Conservation (phyloP, 129 eudicot genomes). For the Deinandra increscens region DNA sequence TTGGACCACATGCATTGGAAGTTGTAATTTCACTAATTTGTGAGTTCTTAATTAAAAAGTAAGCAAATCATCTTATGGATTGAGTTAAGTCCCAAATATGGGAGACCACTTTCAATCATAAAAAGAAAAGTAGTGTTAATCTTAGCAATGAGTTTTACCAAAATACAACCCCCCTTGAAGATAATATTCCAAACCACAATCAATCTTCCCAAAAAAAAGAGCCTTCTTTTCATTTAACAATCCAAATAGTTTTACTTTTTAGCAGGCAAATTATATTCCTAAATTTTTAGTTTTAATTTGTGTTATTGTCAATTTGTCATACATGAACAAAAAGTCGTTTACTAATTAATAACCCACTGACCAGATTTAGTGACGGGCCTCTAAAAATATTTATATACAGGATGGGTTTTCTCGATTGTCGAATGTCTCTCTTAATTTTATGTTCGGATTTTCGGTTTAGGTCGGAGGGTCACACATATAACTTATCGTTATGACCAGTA, state of each 20-base stretch:
- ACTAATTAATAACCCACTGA: no score
- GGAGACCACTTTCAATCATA: conserved; percentile 9
- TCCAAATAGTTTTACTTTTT: background rate
- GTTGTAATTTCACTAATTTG: background rate
- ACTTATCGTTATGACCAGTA: no score
- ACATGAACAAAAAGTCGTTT: no score
- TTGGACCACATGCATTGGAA: conserved; percentile 1
- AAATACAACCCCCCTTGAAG: background rate
- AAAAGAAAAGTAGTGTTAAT: background rate
- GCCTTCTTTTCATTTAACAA: background rate
- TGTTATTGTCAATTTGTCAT: no score
- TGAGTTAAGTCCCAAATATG: background rate
- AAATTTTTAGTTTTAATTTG: background rate
- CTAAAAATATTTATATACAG: no score
- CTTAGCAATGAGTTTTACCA: background rate
- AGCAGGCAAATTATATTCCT: background rate
- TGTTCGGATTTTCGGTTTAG: no score
- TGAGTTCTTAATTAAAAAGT: background rate
- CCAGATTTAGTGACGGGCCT: no score
- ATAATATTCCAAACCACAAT: conserved; percentile 18
- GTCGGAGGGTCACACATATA: no score
- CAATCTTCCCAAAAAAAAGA: background rate
- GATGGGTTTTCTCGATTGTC: no score
- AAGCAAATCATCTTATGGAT: conserved; percentile 10
- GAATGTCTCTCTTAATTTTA: no score